Evolutionary conservation across 1,284 basidiomycete genomes (phyloP).

Genomic region (Cutaneotrichosporon cutaneum): DNA sequence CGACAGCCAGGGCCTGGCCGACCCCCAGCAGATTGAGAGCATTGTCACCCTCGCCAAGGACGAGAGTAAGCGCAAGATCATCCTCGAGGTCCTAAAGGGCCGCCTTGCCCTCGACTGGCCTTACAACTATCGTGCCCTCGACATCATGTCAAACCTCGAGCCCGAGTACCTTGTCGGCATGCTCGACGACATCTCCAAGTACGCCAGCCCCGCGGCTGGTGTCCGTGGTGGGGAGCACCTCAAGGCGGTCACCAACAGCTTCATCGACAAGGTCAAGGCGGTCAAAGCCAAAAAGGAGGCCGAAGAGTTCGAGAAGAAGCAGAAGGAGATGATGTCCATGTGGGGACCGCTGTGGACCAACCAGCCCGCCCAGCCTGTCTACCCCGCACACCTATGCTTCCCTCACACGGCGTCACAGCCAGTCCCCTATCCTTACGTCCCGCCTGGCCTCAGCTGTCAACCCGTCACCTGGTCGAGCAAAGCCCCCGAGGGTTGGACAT

Average conservation of each 20-base stretch:
- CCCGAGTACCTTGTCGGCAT: conserved; percentile 25
- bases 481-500: conserved; percentile 16
- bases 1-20: not conserved
- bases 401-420: not conserved
- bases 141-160: conserved; percentile 34
- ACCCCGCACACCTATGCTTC: conserved; percentile 5
- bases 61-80: conserved; percentile 36
- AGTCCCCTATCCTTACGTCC: conserved; percentile 7
- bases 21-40: not conserved
- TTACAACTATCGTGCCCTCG: conserved; percentile 46
- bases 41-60: conserved; percentile 12
- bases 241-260: conserved; percentile 36
- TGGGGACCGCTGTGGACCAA: conserved; percentile 24
- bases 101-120: conserved; percentile 47
- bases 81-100: conserved; percentile 39
- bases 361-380: conserved; percentile 2
- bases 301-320: conserved; percentile 14
- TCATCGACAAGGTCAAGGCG: conserved; percentile 35
- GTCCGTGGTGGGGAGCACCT: conserved; percentile 31
- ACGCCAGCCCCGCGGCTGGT: conserved; percentile 14
- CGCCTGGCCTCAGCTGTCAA: conserved; percentile 2
- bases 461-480: conserved; percentile 9
- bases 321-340: conserved; percentile 10
- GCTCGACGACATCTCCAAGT: conserved; percentile 32
- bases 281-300: conserved; percentile 14